Conservation (phyloP, 257 asterid species). For the Solanum ahanhuiri region DNA sequence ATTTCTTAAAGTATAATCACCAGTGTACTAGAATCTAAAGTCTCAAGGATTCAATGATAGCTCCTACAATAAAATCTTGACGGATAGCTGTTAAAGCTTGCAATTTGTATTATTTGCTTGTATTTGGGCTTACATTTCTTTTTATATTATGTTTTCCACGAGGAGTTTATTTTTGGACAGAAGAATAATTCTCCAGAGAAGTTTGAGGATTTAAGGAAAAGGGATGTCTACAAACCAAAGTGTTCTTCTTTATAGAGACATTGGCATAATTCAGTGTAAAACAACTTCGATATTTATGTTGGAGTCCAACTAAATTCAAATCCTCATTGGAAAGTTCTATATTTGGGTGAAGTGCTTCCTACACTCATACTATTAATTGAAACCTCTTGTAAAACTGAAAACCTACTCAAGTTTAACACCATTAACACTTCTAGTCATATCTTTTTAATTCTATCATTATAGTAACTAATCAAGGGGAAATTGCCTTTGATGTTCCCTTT, state of each 20-base stretch:
- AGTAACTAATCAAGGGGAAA: no score
- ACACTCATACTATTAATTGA: no score
- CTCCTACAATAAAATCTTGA: background rate
- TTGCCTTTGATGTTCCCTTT: background rate
- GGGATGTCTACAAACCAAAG: background rate
- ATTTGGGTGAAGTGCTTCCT: no score
- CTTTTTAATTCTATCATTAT: no score
- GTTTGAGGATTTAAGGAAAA: background rate
- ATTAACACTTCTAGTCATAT: no score
- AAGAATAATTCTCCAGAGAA: background rate
- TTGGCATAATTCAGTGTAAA: background rate
- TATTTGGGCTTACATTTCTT: background rate
- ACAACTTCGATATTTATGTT: background rate
- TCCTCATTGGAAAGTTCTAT: no score
- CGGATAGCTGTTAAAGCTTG: background rate
- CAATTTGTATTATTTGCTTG: background rate
- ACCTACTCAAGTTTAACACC: no score
- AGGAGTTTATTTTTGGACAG: background rate
- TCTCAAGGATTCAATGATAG: background rate
- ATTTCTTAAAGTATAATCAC: slow-evolving; percentile 6
- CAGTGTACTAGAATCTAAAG: background rate
- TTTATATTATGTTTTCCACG: background rate
- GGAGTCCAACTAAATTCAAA: no score
- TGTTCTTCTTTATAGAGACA: background rate
- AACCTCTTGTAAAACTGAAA: no score